These are phyloP conservation scores for Pelargonium nanum DNA, from an alignment of 345 rosid genomes.

Conservation along the genomic window DNA sequence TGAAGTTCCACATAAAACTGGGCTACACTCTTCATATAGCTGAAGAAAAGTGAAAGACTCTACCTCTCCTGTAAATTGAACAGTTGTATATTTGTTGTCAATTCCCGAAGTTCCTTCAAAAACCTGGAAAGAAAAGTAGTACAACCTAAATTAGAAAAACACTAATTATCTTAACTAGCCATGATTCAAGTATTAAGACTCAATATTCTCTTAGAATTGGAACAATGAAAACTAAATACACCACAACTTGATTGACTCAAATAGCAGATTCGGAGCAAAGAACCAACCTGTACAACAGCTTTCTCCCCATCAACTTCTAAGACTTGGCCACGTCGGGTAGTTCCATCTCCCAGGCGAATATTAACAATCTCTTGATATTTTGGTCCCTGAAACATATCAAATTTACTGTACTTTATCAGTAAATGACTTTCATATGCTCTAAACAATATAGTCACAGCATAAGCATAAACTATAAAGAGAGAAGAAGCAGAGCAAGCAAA, in stretches of 20 bases:
- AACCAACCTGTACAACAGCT: constrained; percentile 83
- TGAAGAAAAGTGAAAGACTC: not conserved
- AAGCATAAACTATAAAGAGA: not conserved
- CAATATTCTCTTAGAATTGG: too few species aligned
- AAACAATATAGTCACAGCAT: not conserved
- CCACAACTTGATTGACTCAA: too few species aligned
- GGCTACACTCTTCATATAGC: not conserved
- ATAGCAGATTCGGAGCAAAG: too few species aligned
- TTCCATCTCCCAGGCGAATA: constrained; percentile 85
- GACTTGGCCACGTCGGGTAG: constrained; percentile 88
- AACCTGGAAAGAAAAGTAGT: constrained; percentile 30
- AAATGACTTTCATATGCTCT: not conserved
- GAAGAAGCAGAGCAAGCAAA: constrained; percentile 3
- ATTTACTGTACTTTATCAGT: not conserved
- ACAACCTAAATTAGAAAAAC: too few species aligned
- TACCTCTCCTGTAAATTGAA: constrained; percentile 92
- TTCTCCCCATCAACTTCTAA: constrained; percentile 96
- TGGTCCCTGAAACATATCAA: constrained; percentile 54
- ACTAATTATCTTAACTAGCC: too few species aligned
- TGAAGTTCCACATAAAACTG: too few species aligned
- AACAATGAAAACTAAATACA: too few species aligned
- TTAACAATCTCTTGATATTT: constrained; percentile 95
- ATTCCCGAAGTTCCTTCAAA: constrained; percentile 95
- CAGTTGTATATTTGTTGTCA: constrained; percentile 84
- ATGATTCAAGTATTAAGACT: not conserved